phyloP scores from a whole-genome alignment of 768 basidiomycete species.

The Trametes gibbosa region DNA sequence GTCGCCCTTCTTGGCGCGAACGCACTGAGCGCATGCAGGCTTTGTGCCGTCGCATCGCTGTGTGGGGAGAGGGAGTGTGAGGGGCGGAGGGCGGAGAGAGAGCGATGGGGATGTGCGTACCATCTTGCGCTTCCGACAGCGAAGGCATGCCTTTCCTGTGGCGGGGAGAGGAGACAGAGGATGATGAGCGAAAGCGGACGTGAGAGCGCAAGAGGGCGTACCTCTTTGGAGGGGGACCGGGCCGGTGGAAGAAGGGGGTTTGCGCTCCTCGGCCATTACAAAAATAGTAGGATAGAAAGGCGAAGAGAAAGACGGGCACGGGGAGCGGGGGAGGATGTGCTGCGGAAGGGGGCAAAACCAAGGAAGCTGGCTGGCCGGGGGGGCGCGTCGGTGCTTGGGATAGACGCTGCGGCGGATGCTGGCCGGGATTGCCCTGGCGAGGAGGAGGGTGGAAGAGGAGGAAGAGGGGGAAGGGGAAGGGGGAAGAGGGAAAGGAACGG shows the following conservation, averaged over 20 bases:
- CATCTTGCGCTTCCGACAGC: constrained; percentile 56
- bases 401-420: constrained; percentile 2
- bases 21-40: constrained; percentile 77
- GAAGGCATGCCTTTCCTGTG: constrained; percentile 49
- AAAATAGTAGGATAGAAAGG: constrained; percentile 29
- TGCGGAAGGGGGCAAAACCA: constrained; percentile 11
- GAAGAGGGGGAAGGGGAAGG: neutral
- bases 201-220: constrained; percentile 8
- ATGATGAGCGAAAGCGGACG: neutral
- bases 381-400: constrained; percentile 13
- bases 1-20: constrained; percentile 72
- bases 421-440: neutral
- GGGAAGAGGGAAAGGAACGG: constrained; percentile 7
- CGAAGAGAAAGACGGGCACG: constrained; percentile 23
- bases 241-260: constrained; percentile 20
- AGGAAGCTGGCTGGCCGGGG: constrained; percentile 1
- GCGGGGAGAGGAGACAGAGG: neutral
- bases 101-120: constrained; percentile 22
- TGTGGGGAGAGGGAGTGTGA: neutral
- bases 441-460: neutral
- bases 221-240: constrained; percentile 29
- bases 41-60: constrained; percentile 78
- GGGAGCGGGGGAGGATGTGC: constrained; percentile 19
- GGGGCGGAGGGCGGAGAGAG: neutral
- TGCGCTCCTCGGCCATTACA: constrained; percentile 33